These are phyloP conservation scores for Aspergillus cejpii DNA, from an alignment of 2,329 filamentous ascomycete genomes.

Conservation along the genomic window DNA sequence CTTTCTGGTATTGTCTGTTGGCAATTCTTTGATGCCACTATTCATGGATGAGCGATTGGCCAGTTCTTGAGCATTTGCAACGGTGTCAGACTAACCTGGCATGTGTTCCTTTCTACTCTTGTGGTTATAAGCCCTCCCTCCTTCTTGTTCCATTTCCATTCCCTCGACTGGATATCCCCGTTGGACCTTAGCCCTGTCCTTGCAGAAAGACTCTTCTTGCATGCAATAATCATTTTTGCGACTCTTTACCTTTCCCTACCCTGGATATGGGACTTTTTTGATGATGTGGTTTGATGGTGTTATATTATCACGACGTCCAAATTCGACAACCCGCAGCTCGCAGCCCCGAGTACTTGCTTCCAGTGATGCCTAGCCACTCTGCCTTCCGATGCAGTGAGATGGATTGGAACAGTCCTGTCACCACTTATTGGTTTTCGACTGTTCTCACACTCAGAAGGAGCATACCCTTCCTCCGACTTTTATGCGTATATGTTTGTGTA, in stretches of 20 bases:
- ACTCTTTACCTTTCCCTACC: neutral
- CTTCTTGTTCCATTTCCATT: constrained; percentile 10
- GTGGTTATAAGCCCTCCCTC: constrained; percentile 23
- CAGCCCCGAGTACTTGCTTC: neutral
- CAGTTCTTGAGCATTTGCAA: constrained; percentile 35
- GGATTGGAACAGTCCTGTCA: neutral
- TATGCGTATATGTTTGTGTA: constrained; percentile 15
- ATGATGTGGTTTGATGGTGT: neutral
- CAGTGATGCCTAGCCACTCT: neutral
- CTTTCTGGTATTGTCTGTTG: constrained; percentile 21
- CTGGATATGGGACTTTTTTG: neutral
- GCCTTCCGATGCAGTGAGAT: neutral
- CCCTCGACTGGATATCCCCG: constrained; percentile 18
- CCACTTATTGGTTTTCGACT: neutral
- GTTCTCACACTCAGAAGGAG: neutral
- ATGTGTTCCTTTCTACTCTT: constrained; percentile 29
- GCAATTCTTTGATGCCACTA: constrained; percentile 19
- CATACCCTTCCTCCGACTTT: neutral
- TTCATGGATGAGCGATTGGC: constrained; percentile 34
- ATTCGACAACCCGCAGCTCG: neutral
- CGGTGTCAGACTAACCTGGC: constrained; percentile 29
- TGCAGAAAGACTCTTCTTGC: constrained; percentile 5
- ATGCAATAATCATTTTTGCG: neutral
- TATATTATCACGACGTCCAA: neutral
- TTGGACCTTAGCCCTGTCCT: constrained; percentile 11